Percentiles rank a stretch among this genome's conserved stretches.
These are phyloP conservation scores for Orbilia ellipsospora DNA, from an alignment of 2,329 filamentous ascomycete genomes.

Conservation along the genomic window DNA sequence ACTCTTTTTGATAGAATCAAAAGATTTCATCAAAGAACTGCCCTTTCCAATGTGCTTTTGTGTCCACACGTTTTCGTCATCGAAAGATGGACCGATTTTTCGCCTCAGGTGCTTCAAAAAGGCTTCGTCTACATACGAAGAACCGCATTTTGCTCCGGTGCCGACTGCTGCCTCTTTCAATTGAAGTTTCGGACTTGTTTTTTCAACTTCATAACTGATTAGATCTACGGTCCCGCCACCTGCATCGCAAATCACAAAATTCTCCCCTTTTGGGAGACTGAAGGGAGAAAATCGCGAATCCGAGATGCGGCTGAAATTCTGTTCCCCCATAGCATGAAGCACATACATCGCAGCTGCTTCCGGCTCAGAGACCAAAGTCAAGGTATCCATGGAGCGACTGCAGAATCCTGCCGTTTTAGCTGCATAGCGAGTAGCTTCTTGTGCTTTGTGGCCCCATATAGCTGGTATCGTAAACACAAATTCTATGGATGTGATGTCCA, in stretches of 20 bases:
- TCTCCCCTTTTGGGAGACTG: conserved; percentile 20
- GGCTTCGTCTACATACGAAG: conserved; percentile 56
- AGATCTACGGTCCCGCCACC: conserved; percentile 60
- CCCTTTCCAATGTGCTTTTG: conserved; percentile 36
- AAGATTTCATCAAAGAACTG: conserved; percentile 48
- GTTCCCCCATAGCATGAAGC: background rate
- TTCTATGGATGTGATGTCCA: conserved; percentile 55
- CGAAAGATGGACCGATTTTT: conserved; percentile 42
- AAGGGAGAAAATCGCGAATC: background rate
- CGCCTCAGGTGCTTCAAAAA: conserved; percentile 28
- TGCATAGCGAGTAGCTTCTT: conserved; percentile 30
- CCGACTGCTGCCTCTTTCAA: conserved; percentile 57
- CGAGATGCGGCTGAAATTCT: conserved; percentile 6
- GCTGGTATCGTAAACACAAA: conserved; percentile 56
- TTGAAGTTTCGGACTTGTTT: conserved; percentile 40
- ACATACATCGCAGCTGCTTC: conserved; percentile 44
- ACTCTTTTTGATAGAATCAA: conserved; percentile 39
- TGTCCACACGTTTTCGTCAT: conserved; percentile 20
- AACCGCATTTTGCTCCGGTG: conserved; percentile 56
- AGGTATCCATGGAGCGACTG: conserved; percentile 24
- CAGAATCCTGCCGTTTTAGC: conserved; percentile 31
- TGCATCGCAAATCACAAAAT: conserved; percentile 59
- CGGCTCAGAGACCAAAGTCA: conserved; percentile 39
- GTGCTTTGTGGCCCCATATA: conserved; percentile 46
- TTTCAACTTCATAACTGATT: conserved; percentile 54